These are phyloP conservation scores for Vitis hybrid DNA, from an alignment of 177 flowering plant species.

Conservation along the genomic window DNA sequence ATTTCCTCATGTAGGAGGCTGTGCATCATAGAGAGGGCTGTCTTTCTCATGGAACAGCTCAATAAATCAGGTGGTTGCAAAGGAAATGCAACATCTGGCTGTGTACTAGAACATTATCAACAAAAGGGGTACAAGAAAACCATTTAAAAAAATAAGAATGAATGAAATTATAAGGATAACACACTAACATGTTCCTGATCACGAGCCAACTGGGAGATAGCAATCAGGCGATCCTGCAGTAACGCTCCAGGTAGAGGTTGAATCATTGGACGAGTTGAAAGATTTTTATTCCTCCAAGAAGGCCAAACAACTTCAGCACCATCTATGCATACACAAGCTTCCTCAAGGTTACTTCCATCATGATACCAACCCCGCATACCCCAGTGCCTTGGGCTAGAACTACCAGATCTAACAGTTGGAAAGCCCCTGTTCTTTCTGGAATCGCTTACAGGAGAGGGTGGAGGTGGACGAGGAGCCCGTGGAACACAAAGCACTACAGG, in stretches of 20 bases:
- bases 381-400: slow-evolving; percentile 99
- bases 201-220: slow-evolving; percentile 82
- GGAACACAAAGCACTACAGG: slow-evolving; percentile 98
- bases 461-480: slow-evolving; percentile 85
- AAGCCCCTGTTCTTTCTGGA: slow-evolving; percentile 85
- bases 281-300: slow-evolving; percentile 76
- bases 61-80: slow-evolving; percentile 70
- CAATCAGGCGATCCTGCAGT: slow-evolving; percentile 75
- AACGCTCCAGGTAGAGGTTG: slow-evolving; percentile 81
- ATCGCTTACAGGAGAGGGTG: slow-evolving; percentile 85
- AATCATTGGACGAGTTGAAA: slow-evolving; percentile 59
- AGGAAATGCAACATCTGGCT: slow-evolving; percentile 94
- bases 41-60: slow-evolving; percentile 48
- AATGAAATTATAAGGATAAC: slow-evolving; percentile 1
- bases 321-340: slow-evolving; percentile 61
- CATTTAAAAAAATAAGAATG: neutral
- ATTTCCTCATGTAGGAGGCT: slow-evolving; percentile 85
- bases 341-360: slow-evolving; percentile 70
- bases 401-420: slow-evolving; percentile 96
- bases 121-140: slow-evolving; percentile 1
- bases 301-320: slow-evolving; percentile 91
- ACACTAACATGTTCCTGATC: slow-evolving; percentile 89
- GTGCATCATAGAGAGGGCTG: slow-evolving; percentile 64
- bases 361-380: slow-evolving; percentile 80
- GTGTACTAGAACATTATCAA: slow-evolving; percentile 18